Conservation (phyloP, 2,329 filamentous ascomycete genomes). For the Didymosphaeria variabile region DNA sequence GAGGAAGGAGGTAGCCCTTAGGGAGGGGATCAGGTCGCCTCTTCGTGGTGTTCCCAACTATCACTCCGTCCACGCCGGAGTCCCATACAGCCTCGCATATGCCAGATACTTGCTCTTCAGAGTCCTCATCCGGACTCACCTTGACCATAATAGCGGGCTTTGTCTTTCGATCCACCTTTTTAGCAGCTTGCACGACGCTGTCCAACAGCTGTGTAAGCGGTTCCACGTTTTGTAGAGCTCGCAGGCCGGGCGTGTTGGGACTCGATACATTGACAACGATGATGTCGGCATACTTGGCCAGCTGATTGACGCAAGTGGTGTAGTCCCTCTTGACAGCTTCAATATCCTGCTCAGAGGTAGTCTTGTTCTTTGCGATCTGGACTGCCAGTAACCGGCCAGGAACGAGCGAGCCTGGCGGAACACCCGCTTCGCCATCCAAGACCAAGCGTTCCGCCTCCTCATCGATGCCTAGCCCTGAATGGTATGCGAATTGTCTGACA, state of each 20-base stretch:
- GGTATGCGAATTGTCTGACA: conserved; percentile 78
- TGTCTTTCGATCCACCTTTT: conserved; percentile 71
- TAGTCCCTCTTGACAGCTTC: conserved; percentile 81
- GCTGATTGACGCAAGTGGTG: conserved; percentile 83
- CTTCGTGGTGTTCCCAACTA: conserved; percentile 97
- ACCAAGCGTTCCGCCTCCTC: conserved; percentile 74
- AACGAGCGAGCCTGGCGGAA: conserved; percentile 82
- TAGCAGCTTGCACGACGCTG: conserved; percentile 83
- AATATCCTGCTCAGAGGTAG: conserved; percentile 84
- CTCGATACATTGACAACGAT: conserved; percentile 98
- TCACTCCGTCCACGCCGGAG: conserved; percentile 91
- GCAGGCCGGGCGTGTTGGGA: conserved; percentile 91
- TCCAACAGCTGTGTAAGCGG: conserved; percentile 82
- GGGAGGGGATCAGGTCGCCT: conserved; percentile 76
- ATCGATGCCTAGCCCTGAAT: conserved; percentile 70
- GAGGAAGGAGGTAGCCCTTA: conserved; percentile 69
- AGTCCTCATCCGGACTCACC: conserved; percentile 94
- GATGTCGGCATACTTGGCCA: conserved; percentile 91
- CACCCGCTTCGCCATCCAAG: conserved; percentile 76
- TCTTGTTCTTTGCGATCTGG: conserved; percentile 97
- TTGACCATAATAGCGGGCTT: conserved; percentile 95
- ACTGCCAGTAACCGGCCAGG: conserved; percentile 83
- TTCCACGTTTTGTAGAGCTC: conserved; percentile 84
- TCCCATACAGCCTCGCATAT: conserved; percentile 71
- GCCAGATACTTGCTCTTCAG: conserved; percentile 81